A percentile compares a stretch with the other conserved stretches of the same genome.
These are phyloP conservation scores for Lachnum nothofagi DNA, from an alignment of 2,329 filamentous ascomycete genomes.

Conservation along the genomic window DNA sequence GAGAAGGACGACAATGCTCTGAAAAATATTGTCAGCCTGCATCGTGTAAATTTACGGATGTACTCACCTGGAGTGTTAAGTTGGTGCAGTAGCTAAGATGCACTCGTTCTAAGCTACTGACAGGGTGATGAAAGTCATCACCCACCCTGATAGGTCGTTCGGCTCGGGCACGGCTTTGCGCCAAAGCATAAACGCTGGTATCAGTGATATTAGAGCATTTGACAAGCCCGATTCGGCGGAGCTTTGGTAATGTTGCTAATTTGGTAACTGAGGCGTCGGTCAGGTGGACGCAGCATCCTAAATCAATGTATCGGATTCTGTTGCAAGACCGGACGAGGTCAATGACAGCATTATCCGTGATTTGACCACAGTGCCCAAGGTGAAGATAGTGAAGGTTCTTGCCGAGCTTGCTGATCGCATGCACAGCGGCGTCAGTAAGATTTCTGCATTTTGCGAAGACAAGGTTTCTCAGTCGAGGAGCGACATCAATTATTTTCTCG, in stretches of 20 bases:
- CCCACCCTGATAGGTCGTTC: conserved; percentile 35
- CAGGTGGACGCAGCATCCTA: conserved; percentile 87
- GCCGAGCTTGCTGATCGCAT: conserved; percentile 79
- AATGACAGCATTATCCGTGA: conserved; percentile 85
- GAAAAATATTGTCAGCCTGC: conserved; percentile 29
- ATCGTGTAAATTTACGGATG: neutral
- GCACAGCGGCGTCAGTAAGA: conserved; percentile 83
- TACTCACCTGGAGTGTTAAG: conserved; percentile 69
- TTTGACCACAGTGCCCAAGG: conserved; percentile 83
- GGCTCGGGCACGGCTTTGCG: conserved; percentile 47
- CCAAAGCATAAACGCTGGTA: conserved; percentile 77
- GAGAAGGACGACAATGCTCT: conserved; percentile 86
- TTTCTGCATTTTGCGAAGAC: conserved; percentile 91
- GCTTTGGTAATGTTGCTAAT: conserved; percentile 80
- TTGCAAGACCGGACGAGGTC: conserved; percentile 81
- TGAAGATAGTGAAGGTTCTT: conserved; percentile 98
- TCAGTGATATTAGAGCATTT: conserved; percentile 92
- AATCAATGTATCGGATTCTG: conserved; percentile 91
- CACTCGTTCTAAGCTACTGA: conserved; percentile 68
- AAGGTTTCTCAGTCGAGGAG: conserved; percentile 83
- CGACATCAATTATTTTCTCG: conserved; percentile 77
- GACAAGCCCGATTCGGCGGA: conserved; percentile 90
- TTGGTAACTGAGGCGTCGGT: conserved; percentile 83
- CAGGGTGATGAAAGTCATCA: conserved; percentile 1
- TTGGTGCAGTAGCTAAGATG: conserved; percentile 93